phyloP scores from a whole-genome alignment of 371 early-diverging fungal species.

The Blakeslea trispora region DNA sequence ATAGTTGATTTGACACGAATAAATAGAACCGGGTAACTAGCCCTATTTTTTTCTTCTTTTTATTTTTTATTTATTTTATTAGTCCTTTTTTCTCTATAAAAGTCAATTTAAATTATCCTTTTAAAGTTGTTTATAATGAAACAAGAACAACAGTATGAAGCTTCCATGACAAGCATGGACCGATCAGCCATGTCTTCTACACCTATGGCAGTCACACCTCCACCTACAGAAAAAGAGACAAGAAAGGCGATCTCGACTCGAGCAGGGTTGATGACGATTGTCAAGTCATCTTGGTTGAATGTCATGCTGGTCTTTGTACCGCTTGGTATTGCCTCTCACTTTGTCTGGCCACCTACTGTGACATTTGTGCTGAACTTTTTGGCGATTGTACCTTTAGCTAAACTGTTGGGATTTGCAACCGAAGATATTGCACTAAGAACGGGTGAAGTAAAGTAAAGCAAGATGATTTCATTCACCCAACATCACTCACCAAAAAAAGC shows the following conservation, averaged over 20 bases:
- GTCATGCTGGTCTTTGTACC: slow-evolving; percentile 74
- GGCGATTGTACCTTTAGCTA: slow-evolving; percentile 88
- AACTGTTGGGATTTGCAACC: slow-evolving; percentile 55
- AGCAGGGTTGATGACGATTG: slow-evolving; percentile 44
- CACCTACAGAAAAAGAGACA: background rate
- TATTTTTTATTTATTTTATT: background rate
- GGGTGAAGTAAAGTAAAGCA: slow-evolving; percentile 46
- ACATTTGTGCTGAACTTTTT: slow-evolving; percentile 85
- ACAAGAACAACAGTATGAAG: slow-evolving; percentile 6
- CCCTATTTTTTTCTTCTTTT: background rate
- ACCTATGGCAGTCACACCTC: no score
- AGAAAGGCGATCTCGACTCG: slow-evolving; percentile 13
- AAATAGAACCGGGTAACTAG: no score
- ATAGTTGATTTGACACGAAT: no score
- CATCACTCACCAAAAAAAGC: background rate
- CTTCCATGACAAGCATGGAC: background rate
- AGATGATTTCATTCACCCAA: no score
- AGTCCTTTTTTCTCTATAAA: no score
- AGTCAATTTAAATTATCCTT: no score
- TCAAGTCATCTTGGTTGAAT: slow-evolving; percentile 66
- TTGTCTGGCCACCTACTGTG: slow-evolving; percentile 63
- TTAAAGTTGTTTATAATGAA: slow-evolving; percentile 2
- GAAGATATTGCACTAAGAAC: slow-evolving; percentile 72
- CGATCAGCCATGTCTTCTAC: background rate
- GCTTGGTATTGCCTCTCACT: slow-evolving; percentile 70